Evolutionary conservation across 345 rosid genomes (phyloP).

Genomic region (Angophora floribunda): DNA sequence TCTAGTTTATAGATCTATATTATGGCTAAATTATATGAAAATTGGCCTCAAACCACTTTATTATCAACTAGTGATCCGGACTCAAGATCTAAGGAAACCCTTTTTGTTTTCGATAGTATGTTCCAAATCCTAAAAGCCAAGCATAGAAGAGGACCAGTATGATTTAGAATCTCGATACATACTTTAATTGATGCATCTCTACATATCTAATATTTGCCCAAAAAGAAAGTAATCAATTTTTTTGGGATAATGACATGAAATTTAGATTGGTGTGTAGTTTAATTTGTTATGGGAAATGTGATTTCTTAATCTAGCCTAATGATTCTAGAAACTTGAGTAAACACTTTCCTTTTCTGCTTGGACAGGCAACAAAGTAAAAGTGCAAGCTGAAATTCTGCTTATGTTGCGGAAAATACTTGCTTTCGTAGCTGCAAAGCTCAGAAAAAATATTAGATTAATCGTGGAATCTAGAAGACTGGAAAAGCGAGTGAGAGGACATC

Average conservation of each 20-base stretch:
- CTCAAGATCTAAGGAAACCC: not conserved
- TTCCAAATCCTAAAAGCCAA: not conserved
- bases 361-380: not conserved
- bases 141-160: not conserved
- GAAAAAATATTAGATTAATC: not conserved
- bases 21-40: not conserved
- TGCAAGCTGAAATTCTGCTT: not conserved
- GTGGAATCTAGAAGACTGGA: not conserved
- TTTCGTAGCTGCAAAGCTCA: not conserved
- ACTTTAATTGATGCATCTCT: no score
- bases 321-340: not conserved
- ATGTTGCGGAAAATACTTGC: not conserved
- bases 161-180: not conserved
- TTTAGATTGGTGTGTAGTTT: not conserved
- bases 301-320: not conserved
- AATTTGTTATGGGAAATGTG: not conserved
- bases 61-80: not conserved
- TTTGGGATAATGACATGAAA: not conserved
- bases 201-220: no score
- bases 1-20: not conserved
- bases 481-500: not conserved
- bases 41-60: not conserved
- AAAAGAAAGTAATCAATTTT: no score
- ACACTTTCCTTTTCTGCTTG: not conserved
- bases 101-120: not conserved